Evolutionary conservation across 2,329 filamentous ascomycete genomes (phyloP), one percentile per base, ranked within the genome.

Genomic region (Fusarium chlamydosporum): DNA sequence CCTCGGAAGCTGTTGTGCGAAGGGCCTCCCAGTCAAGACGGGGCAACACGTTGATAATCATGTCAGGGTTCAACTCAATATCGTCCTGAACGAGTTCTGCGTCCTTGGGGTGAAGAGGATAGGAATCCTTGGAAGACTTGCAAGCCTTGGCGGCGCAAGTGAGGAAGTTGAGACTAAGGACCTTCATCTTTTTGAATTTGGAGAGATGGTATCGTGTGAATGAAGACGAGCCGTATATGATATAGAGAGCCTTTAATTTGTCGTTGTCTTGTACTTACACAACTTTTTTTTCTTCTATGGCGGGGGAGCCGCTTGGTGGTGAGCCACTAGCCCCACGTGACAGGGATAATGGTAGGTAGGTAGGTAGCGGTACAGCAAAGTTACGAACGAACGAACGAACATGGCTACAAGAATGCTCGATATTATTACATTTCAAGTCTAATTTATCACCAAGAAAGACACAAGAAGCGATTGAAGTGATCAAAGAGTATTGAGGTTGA

Each of bases 71-170:
- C 76, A 96, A 80, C 56, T 95, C 92, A 66, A 94, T 83, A 68
- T 96, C 92, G 73, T 96, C 92, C 75, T 94, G 89, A 72, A 94
- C 94, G 26, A 99, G 89, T 79, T 97, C 94, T 53, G 93, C 94
- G 75, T 98, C 94, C 75, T 91, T 91, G 57, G 96, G 95, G 79
- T 98, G 96, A 16, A 99, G 86, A 4, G 96, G 96, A 77, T 96
- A 98, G 26, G 93, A 93, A 53, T 87, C 83, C 7, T 91, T 84
- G 33, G 91, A 90, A 59, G 89, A 87, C 82, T 96, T 97, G 91
- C 96, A 99, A 58, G 92, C 86, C 85, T 97, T 98, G 78, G 96
- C 92, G 66, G 96, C 95, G 85, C 96, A 99, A 75, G 93, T 96
- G 70, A 98, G 85, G 81, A 99, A 99, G 82, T 98, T 98, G 75